Evolutionary conservation across 768 basidiomycete species (phyloP), one percentile per base, ranked within the genome.

Genomic region (Macrolepiota albuminosa): DNA sequence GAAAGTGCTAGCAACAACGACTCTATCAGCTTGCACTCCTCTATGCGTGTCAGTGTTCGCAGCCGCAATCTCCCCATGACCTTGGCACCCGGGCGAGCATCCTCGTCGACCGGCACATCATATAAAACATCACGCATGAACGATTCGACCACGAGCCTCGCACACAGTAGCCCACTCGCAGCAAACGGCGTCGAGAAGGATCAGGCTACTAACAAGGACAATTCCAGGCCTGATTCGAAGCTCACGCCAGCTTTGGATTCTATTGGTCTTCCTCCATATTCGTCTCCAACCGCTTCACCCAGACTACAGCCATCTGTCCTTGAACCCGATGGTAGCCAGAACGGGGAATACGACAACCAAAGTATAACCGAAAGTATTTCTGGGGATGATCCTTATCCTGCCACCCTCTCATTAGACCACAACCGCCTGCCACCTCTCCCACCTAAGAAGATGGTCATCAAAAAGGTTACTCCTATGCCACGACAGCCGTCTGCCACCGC

Each of bases 141-240:
- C 18, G 63, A 66, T 13, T 76, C 74, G 31, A 69, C 51, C 4
- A 50, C 73, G 10, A 66, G 66, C 39, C 69, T 59, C 43, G 48
- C 54, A 40, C 43, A 40, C 21, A 54, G 49, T 46, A 57, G 47
- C 7, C 64, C 53, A n/a, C 45, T 49, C 18, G 33, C 54, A 40
- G 37, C 29, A 24, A 56, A 59, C 18, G 61, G 62, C 9, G 49
- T 31, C 13, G 64, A 71, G 8, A 67, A 71, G 45, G 66, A 68
- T 9, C 61, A 69, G 68, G 66, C 61, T 39, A 54, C 26, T 39
- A 66, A 58, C 18, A 66, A 64, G 51, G 64, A 66, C n/a, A 76
- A 76, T 60, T 74, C 76, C 36, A 71, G 85, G 18, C 89, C 89
- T 2, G 89, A 91, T 63, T 90, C 88, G 6, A 90, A 91, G 66